phyloP scores from a whole-genome alignment of 2,329 filamentous ascomycete genomes.

The Trichoderma atrobrunneum region DNA sequence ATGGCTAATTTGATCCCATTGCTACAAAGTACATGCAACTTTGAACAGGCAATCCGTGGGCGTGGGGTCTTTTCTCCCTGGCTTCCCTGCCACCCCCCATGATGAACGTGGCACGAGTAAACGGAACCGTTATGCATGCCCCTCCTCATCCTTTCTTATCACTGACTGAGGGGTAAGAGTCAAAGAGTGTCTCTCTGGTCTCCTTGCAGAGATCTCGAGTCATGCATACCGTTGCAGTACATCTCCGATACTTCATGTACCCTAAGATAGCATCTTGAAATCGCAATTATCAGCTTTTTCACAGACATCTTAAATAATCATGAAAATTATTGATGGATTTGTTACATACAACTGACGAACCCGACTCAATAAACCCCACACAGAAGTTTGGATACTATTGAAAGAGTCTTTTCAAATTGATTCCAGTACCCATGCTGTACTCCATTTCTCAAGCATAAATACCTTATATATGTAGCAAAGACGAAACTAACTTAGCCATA shows the following conservation, averaged over 20 bases:
- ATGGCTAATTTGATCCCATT: not conserved
- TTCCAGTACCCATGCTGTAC: not conserved
- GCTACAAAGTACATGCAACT: not conserved
- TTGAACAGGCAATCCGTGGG: not conserved
- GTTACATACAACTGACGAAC: not conserved
- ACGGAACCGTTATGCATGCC: not conserved
- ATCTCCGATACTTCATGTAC: not conserved
- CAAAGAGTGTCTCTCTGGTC: not conserved
- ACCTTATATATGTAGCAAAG: not conserved
- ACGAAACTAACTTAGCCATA: not conserved
- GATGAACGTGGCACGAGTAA: not conserved
- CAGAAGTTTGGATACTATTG: not conserved
- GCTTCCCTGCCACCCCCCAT: not conserved
- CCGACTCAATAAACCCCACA: not conserved
- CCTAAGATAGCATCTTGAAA: not conserved
- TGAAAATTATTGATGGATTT: not conserved
- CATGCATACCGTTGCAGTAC: not conserved
- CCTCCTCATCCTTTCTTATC: not conserved
- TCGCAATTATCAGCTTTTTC: not conserved
- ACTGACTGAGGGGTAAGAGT: not conserved
- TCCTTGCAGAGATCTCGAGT: not conserved
- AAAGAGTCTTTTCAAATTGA: not conserved
- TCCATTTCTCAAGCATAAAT: not conserved
- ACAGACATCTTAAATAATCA: not conserved
- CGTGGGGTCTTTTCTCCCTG: not conserved